These are phyloP conservation scores for Priceomyces melissophilus DNA, from an alignment of 805 yeast species.

Conservation along the genomic window DNA sequence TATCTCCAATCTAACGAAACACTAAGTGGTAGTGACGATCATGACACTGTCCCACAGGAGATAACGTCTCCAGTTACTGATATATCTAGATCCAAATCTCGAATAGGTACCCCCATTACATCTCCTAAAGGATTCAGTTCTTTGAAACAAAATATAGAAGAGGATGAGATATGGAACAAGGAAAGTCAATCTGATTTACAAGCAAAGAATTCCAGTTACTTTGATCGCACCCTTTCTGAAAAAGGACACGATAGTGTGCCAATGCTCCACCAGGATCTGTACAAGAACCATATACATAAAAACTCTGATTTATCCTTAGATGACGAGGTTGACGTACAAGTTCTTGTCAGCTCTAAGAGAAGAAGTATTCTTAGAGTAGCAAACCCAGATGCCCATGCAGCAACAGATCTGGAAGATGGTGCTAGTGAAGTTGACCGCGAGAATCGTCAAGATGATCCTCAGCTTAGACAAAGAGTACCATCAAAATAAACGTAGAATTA, in stretches of 20 bases:
- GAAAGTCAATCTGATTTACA: no score
- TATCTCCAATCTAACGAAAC: slow-evolving; percentile 31
- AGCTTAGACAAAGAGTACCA: slow-evolving; percentile 16
- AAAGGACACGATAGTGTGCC: no score
- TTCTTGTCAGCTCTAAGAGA: slow-evolving; percentile 63
- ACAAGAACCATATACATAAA: slow-evolving; percentile 7
- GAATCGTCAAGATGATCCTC: neutral
- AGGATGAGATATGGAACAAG: no score
- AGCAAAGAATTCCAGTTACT: no score
- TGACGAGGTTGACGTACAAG: slow-evolving; percentile 62
- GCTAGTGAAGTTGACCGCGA: neutral
- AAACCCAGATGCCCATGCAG: slow-evolving; percentile 45
- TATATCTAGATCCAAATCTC: no score
- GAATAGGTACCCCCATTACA: no score
- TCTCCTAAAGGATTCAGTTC: no score
- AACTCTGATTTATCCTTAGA: slow-evolving; percentile 40
- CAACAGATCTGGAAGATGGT: slow-evolving; percentile 3
- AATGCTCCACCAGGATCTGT: neutral
- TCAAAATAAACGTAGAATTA: slow-evolving; percentile 14
- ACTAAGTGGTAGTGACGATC: slow-evolving; percentile 6
- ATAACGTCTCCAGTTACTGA: no score
- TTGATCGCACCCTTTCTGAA: no score
- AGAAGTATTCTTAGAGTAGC: slow-evolving; percentile 56
- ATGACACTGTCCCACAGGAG: neutral
- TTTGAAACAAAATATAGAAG: no score